These are phyloP conservation scores for Rhizodiscina lignyota DNA, from an alignment of 495 filamentous ascomycete genomes.

Conservation along the genomic window DNA sequence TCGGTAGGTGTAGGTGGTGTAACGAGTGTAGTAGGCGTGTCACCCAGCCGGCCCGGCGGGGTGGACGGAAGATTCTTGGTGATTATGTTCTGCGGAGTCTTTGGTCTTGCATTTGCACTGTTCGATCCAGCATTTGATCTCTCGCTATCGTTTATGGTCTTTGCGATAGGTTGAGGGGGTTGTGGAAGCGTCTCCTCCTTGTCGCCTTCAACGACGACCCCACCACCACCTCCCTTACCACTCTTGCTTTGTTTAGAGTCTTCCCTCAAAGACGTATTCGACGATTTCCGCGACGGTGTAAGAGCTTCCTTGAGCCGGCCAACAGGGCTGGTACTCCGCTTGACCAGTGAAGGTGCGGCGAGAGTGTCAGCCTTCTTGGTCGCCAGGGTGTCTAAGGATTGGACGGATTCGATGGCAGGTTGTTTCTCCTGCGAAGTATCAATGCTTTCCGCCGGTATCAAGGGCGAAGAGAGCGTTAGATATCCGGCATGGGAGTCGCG, in stretches of 20 bases:
- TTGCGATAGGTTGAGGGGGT: too few species aligned
- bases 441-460: conserved; percentile 40
- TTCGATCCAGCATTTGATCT: too few species aligned
- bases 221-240: conserved; percentile 7
- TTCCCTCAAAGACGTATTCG: conserved; percentile 7
- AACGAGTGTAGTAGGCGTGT: conserved; percentile 22
- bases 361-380: conserved; percentile 10
- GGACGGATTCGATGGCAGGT: conserved; percentile 12
- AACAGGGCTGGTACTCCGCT: conserved; percentile 15
- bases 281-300: conserved; percentile 9
- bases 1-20: conserved; percentile 26
- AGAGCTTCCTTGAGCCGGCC: conserved; percentile 21
- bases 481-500: conserved; percentile 66
- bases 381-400: conserved; percentile 8
- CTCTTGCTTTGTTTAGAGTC: conserved; percentile 8
- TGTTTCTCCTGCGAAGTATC: too few species aligned
- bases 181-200: too few species aligned
- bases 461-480: conserved; percentile 66
- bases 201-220: background rate
- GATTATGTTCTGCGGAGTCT: too few species aligned
- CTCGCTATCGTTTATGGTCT: too few species aligned
- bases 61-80: too few species aligned
- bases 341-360: conserved; percentile 5
- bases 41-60: too few species aligned
- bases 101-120: too few species aligned